Evolutionary conservation across 495 filamentous ascomycete genomes (phyloP).

Genomic region (Penicillium silybi): DNA sequence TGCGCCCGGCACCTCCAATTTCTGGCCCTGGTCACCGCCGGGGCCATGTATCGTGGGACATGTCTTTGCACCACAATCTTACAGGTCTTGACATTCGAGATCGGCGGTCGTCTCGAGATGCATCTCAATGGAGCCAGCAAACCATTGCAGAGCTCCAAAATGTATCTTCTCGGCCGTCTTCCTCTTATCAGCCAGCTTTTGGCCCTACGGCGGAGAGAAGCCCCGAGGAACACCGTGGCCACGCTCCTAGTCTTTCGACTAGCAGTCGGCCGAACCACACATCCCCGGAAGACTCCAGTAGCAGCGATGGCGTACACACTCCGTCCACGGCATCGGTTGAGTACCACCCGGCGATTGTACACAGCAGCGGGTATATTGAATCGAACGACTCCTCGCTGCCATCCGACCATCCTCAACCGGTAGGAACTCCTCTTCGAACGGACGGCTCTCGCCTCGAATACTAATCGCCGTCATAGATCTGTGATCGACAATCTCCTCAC

Average conservation of each 20-base stretch:
- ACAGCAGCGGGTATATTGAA: constrained; percentile 60
- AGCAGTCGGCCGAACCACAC: constrained; percentile 46
- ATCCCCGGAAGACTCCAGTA: constrained; percentile 69
- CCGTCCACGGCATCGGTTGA: constrained; percentile 59
- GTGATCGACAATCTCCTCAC: constrained; percentile 33
- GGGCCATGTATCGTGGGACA: constrained; percentile 68
- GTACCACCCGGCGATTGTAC: constrained; percentile 61
- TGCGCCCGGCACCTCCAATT: constrained; percentile 46
- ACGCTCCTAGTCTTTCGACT: constrained; percentile 22
- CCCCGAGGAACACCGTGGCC: constrained; percentile 30
- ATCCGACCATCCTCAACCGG: constrained; percentile 41
- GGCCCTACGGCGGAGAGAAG: constrained; percentile 27
- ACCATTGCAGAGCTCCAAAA: constrained; percentile 42
- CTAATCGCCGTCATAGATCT: constrained; percentile 43
- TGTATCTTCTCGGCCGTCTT: constrained; percentile 38
- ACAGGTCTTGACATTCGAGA: constrained; percentile 67
- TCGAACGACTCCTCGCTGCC: constrained; percentile 41
- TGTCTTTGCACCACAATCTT: constrained; percentile 67
- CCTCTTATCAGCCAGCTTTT: constrained; percentile 39
- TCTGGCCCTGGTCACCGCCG: constrained; percentile 56
- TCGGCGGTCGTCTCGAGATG: constrained; percentile 51
- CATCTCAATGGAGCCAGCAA: constrained; percentile 50
- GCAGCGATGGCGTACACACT: constrained; percentile 65
- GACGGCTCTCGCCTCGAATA: constrained; percentile 27
- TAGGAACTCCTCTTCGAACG: constrained; percentile 35